Evolutionary conservation across 768 basidiomycete genomes (phyloP), one percentile per base, ranked within the genome.

Genomic region (Stropharia rugosoannulata): DNA sequence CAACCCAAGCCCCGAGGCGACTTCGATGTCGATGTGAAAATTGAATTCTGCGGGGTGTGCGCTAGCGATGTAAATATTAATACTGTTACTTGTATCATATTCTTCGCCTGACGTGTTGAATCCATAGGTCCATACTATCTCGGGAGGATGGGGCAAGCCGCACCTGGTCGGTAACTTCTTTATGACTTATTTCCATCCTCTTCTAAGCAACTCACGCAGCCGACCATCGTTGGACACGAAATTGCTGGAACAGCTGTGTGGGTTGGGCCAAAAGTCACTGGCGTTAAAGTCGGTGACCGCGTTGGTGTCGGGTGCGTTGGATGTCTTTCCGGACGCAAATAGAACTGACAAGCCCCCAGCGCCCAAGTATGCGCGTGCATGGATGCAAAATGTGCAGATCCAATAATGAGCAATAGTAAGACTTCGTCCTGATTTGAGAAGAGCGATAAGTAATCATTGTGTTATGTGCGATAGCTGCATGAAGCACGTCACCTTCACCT

Each of bases 21-120:
- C 22, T 73, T 78, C 58, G 85, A 87, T 60, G 71, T 86, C 49
- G 83, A 86, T 51, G 76, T 82, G 55, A 73, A 76, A 49, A 79
- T 81, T 55, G 76, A 77, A 18, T 79, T 72, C 60, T 81, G 73
- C 57, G 75, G 75, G 22, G 79, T 81, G 15, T 84, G 83, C 56
- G 81, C 77, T 36, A 78, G 79, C 4, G 83, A 84, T 65, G 76
- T 83, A 49, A 2, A 69, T 60, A 7, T 12, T 43, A 42, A 38
- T 36, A 35, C n/a, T n/a, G n/a, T n/a, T n/a, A 18, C 9, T 32
- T 15, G n/a, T 8, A 16, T n/a, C 12, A 13, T 39, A 15, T 39
- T 16, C 32, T 1, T 16, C 4, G 16, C 11, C 38, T 13, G 22
- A 27, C 42, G 43, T 15, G 59, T 25, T 49, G 36, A 58, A 16